A percentile compares a stretch with the other conserved stretches of the same genome.
Evolutionary conservation across 768 basidiomycete genomes (phyloP).

Genomic region (Russula lepida): DNA sequence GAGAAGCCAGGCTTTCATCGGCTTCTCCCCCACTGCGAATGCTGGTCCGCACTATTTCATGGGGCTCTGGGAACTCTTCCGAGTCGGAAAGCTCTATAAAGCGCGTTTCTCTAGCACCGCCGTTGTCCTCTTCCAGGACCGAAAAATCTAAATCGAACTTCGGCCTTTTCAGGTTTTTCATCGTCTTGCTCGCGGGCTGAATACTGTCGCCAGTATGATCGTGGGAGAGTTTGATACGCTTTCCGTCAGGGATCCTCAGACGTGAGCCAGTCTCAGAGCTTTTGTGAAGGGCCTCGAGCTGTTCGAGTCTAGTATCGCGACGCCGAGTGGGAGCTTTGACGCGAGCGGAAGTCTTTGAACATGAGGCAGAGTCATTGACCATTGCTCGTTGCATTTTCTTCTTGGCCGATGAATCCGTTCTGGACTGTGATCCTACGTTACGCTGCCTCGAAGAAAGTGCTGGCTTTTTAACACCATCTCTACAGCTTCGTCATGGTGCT

Average conservation of each 20-base stretch:
- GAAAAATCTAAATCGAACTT: constrained; percentile 45
- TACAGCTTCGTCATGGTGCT: constrained; percentile 43
- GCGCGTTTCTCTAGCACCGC: background rate
- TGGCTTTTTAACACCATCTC: constrained; percentile 55
- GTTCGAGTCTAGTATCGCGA: constrained; percentile 2
- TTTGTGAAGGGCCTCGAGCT: constrained; percentile 20
- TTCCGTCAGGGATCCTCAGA: constrained; percentile 12
- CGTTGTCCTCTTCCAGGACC: constrained; percentile 28
- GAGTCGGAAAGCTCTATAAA: constrained; percentile 11
- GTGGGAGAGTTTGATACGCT: constrained; percentile 14
- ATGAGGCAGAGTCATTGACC: background rate
- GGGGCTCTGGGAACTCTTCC: constrained; percentile 30
- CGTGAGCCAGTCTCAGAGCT: constrained; percentile 8
- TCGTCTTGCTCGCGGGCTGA: background rate
- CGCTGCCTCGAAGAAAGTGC: constrained; percentile 33
- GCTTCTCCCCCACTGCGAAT: constrained; percentile 17
- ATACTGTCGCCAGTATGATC: background rate
- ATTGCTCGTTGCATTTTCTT: background rate
- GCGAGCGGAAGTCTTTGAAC: background rate
- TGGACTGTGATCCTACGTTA: constrained; percentile 12
- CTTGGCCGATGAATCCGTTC: background rate
- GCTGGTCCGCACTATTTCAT: constrained; percentile 29
- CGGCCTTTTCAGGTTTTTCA: constrained; percentile 22
- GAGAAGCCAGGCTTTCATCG: constrained; percentile 19
- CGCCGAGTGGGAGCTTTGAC: background rate